phyloP scores from a whole-genome alignment of 805 yeast genomes.

The Lipomyces starkeyi region DNA sequence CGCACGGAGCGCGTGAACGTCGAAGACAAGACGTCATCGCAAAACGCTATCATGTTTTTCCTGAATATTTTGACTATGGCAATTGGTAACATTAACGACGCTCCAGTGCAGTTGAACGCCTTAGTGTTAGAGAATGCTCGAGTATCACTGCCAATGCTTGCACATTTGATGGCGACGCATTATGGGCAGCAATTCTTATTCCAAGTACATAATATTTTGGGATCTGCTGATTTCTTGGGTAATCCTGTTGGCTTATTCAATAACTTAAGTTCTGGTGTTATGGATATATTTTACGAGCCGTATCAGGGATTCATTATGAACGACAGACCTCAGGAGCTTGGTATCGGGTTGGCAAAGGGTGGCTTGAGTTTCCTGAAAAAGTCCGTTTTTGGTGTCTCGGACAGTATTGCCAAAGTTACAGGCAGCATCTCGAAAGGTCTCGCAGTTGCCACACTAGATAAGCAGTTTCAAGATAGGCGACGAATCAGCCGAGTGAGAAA shows the following conservation, averaged over 20 bases:
- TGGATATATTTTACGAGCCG: slow-evolving; percentile 97
- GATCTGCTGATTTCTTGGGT: slow-evolving; percentile 95
- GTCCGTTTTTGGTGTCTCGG: slow-evolving; percentile 92
- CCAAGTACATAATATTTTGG: slow-evolving; percentile 89
- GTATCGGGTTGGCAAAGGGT: slow-evolving; percentile 95
- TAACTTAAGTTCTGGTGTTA: slow-evolving; percentile 89
- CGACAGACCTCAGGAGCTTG: slow-evolving; percentile 94
- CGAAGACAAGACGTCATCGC: slow-evolving; percentile 65
- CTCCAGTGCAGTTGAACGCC: slow-evolving; percentile 89
- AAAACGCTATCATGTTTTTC: slow-evolving; percentile 68
- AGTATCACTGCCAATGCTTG: slow-evolving; percentile 76
- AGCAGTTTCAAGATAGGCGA: slow-evolving; percentile 80
- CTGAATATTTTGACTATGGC: slow-evolving; percentile 94
- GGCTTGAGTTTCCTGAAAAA: slow-evolving; percentile 92
- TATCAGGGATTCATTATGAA: slow-evolving; percentile 93
- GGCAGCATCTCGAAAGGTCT: slow-evolving; percentile 95
- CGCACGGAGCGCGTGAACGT: slow-evolving; percentile 80
- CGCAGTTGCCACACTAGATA: slow-evolving; percentile 87
- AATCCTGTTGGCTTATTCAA: slow-evolving; percentile 97
- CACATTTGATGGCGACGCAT: slow-evolving; percentile 76
- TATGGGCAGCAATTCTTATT: slow-evolving; percentile 91
- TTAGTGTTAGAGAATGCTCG: slow-evolving; percentile 86
- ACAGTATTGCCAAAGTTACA: slow-evolving; percentile 88
- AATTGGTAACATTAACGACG: slow-evolving; percentile 94
- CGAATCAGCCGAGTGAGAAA: slow-evolving; percentile 76